These are phyloP conservation scores for Brassica carinata DNA, from an alignment of 345 rosid species.

Conservation along the genomic window DNA sequence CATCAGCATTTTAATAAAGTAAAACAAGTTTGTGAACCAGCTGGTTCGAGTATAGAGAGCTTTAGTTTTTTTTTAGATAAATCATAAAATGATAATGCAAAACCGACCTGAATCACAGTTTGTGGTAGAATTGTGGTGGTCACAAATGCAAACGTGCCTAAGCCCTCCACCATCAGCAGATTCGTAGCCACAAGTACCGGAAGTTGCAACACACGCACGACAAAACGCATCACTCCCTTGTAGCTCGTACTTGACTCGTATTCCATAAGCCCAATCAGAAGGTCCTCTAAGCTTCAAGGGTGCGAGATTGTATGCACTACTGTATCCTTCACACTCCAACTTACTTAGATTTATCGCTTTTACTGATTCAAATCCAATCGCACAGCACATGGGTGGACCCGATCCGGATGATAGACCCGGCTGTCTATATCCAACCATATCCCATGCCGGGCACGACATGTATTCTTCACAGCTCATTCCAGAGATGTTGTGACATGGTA, in stretches of 20 bases:
- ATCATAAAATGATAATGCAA: background rate
- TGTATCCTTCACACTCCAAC: slow-evolving; percentile 81
- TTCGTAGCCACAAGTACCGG: slow-evolving; percentile 77
- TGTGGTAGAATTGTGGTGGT: slow-evolving; percentile 64
- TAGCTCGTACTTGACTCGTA: slow-evolving; percentile 73
- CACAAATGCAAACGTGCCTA: slow-evolving; percentile 76
- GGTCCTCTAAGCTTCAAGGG: slow-evolving; percentile 63
- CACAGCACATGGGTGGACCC: slow-evolving; percentile 84
- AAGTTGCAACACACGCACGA: slow-evolving; percentile 80
- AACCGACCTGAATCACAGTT: slow-evolving; percentile 75
- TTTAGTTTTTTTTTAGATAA: background rate
- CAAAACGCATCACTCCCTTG: slow-evolving; percentile 72
- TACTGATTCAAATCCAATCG: slow-evolving; percentile 69
- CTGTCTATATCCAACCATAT: slow-evolving; percentile 45
- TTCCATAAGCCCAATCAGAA: slow-evolving; percentile 70
- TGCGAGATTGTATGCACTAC: slow-evolving; percentile 78
- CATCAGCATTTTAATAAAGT: background rate
- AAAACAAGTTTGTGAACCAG: background rate
- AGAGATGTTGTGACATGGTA: slow-evolving; percentile 84
- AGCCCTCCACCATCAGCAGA: slow-evolving; percentile 59
- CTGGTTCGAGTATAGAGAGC: background rate
- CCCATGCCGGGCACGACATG: slow-evolving; percentile 77
- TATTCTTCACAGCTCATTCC: slow-evolving; percentile 95
- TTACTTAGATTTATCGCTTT: slow-evolving; percentile 69
- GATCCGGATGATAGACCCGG: slow-evolving; percentile 30